These are phyloP conservation scores for Malus hybrid DNA, from an alignment of 331 rosid species.

Conservation along the genomic window DNA sequence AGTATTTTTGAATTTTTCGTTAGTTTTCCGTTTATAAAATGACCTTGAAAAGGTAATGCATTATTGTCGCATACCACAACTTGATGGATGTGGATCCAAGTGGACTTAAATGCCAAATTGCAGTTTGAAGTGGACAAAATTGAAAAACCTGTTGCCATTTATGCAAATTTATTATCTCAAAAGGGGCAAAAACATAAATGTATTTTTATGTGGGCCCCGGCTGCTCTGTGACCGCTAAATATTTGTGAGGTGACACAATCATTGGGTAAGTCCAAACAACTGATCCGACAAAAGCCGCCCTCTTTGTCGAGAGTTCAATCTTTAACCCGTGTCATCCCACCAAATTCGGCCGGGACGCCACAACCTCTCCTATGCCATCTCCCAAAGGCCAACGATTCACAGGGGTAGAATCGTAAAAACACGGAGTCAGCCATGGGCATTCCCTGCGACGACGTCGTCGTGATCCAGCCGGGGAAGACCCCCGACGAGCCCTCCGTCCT, in stretches of 20 bases:
- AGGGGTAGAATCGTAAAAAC: neutral
- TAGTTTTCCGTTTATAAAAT: too few relatives aligned
- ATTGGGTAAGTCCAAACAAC: neutral
- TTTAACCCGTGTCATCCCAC: neutral
- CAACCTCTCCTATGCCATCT: neutral
- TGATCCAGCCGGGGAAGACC: slow-evolving; percentile 38
- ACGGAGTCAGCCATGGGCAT: slow-evolving; percentile 43
- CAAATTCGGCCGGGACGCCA: neutral
- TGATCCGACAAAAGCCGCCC: neutral
- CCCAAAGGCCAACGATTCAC: neutral
- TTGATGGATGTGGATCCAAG: too few relatives aligned
- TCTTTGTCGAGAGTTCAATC: neutral
- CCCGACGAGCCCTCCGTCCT: slow-evolving; percentile 41
- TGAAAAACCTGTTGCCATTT: too few relatives aligned
- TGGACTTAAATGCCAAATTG: too few relatives aligned
- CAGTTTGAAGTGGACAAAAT: too few relatives aligned
- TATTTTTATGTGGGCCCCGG: neutral
- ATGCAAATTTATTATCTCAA: too few relatives aligned
- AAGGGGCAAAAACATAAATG: neutral
- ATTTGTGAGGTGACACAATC: neutral
- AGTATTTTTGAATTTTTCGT: too few relatives aligned
- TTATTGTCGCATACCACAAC: too few relatives aligned
- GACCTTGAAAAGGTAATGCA: too few relatives aligned
- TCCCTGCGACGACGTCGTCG: slow-evolving; percentile 52
- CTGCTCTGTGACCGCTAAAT: neutral